phyloP scores from a whole-genome alignment of 2,329 filamentous ascomycete genomes.

The Hymenoscyphus repandus region DNA sequence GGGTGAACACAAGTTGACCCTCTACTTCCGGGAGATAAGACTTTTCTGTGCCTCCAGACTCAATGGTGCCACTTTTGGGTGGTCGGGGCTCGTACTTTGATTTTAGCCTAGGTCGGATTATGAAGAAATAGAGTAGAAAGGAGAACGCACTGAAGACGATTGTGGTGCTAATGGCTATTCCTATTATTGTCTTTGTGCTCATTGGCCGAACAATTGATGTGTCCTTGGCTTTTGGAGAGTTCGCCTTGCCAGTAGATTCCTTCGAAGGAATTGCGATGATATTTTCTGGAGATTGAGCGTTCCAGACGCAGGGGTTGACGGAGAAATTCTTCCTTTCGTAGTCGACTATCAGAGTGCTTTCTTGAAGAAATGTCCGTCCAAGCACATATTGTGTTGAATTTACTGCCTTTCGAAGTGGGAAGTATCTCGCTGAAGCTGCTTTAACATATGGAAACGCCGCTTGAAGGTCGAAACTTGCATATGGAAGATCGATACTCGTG shows the following conservation, averaged over 20 bases:
- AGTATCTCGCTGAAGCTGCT: slow-evolving; percentile 22
- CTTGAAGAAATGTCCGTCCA: slow-evolving; percentile 37
- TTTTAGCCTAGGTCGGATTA: no score
- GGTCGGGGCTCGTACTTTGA: no score
- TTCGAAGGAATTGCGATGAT: slow-evolving; percentile 7
- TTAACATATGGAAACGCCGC: slow-evolving; percentile 28
- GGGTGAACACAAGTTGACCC: no score
- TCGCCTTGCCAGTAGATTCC: neutral
- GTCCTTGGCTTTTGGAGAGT: no score
- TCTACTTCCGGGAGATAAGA: no score
- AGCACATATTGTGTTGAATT: slow-evolving; percentile 33
- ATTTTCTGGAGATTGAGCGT: slow-evolving; percentile 27
- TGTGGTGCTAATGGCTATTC: no score
- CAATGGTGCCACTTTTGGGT: no score
- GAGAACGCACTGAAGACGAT: no score
- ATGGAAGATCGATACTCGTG: slow-evolving; percentile 23
- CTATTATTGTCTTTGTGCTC: no score
- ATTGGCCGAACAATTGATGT: no score
- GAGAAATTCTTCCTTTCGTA: slow-evolving; percentile 35
- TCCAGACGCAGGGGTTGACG: slow-evolving; percentile 29
- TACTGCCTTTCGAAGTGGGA: slow-evolving; percentile 34
- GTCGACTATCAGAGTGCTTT: slow-evolving; percentile 33
- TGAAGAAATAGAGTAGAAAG: no score
- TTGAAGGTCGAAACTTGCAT: slow-evolving; percentile 27
- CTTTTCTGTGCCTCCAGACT: no score